Conservation (phyloP, 768 basidiomycete species). For the Boletus vermiculosoides region DNA sequence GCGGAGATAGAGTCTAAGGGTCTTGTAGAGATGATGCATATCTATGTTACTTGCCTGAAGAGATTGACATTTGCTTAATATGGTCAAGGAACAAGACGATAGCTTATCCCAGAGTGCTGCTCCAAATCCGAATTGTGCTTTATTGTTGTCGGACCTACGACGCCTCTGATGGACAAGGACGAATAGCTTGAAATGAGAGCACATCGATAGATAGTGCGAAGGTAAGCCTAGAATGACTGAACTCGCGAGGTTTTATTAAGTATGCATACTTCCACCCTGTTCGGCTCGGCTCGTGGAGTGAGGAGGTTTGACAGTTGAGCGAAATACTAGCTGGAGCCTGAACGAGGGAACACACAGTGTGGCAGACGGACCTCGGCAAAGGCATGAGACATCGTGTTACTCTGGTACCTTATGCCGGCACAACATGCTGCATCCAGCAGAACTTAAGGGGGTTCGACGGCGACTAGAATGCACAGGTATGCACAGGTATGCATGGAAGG, state of each 20-base stretch:
- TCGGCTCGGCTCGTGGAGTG: background rate
- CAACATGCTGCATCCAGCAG: background rate
- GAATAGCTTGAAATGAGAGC: background rate
- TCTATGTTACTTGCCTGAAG: background rate
- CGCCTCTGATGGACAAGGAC: background rate
- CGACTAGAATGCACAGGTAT: background rate
- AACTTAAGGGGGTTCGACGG: background rate
- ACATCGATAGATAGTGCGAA: background rate
- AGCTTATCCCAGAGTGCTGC: background rate
- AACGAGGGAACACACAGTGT: background rate
- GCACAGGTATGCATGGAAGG: background rate
- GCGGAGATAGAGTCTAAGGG: background rate
- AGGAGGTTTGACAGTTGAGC: background rate
- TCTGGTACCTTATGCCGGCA: background rate
- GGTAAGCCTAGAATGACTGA: background rate
- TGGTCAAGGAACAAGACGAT: background rate
- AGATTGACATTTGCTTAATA: background rate
- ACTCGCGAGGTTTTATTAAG: background rate
- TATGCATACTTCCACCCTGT: background rate
- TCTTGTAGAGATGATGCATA: background rate
- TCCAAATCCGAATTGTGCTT: background rate
- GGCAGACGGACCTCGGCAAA: background rate
- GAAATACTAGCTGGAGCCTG: background rate
- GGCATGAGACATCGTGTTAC: background rate
- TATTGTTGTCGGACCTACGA: background rate